Conservation (phyloP, 169 alveolate genomes). For the Neospora caninum region DNA sequence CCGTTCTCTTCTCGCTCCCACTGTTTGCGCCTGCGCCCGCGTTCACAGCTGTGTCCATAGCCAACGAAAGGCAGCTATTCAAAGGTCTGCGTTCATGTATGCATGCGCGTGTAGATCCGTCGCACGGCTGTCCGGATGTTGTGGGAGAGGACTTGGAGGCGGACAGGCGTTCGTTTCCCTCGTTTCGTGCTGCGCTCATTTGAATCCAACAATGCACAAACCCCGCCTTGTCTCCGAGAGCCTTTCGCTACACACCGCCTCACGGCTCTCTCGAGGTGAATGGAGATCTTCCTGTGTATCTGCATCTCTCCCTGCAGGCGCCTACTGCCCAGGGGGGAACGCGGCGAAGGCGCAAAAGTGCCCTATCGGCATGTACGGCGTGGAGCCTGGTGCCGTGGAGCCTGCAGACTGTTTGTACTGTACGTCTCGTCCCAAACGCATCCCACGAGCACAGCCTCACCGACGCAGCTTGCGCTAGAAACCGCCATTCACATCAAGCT, state of each 20-base stretch:
- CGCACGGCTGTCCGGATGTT: too few species aligned
- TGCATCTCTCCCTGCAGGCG: not conserved
- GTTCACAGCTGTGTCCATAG: too few species aligned
- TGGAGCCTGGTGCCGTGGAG: not conserved
- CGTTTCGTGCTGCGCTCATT: too few species aligned
- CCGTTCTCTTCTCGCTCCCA: too few species aligned
- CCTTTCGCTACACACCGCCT: not conserved
- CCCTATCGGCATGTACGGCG: conserved; percentile 18
- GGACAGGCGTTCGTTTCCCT: too few species aligned
- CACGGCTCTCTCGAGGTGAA: not conserved
- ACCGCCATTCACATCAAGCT: not conserved
- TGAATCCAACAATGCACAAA: too few species aligned
- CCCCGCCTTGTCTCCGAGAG: not conserved
- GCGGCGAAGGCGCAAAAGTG: not conserved
- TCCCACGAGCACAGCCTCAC: not conserved
- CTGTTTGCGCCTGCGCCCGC: too few species aligned
- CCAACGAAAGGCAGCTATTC: too few species aligned
- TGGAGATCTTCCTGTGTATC: not conserved
- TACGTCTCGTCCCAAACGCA: not conserved
- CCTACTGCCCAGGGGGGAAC: not conserved
- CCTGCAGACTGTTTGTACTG: not conserved
- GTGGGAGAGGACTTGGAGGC: too few species aligned
- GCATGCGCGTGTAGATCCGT: too few species aligned
- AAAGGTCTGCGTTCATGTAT: too few species aligned
- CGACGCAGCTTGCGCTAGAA: not conserved